Base-by-base conservation (phyloP, 2,329 filamentous ascomycete genomes). In the Aspergillus quadricinctus region DNA sequence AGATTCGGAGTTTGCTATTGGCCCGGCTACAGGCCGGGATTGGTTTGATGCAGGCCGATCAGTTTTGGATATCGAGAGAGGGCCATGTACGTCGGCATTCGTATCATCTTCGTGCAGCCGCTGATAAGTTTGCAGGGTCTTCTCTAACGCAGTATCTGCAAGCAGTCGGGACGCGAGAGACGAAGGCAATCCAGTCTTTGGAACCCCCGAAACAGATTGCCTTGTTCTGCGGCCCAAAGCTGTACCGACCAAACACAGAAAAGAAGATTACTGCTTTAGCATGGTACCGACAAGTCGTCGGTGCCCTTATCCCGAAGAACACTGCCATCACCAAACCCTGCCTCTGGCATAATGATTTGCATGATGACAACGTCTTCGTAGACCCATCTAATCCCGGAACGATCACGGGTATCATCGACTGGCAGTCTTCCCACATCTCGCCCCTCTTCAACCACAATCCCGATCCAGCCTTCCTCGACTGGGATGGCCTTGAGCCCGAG, bases 351-450 rank as follows among this genome's bases (percentile, higher is more conserved):
- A 60, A 67, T 56, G 64, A 70, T 61, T 55, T 70, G 23, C 64
- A 70, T 49, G 58, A 64, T 58, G 64, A 67, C 23, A 71, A 70
- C 55, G 57, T 72, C 52, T 73, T 72, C 28, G 62, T 72, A 29
- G 69, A 72, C 57, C 67, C 65, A 21, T 11, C 63, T 7, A 62
- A 70, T 43, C 61, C 64, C 1, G 61, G 53, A 53, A 61, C 55
- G 4, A 67, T 72, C 23, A 63, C 64, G 4, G 60, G 64, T 10
- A 69, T 72, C 6, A 69, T 72, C 27, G 66, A 71, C 58, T 72
- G 67, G 69, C 66, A 72, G 55, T 67, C 64, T 25, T 61, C 59
- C 21, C 66, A 70, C 41, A 55, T 70, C 49, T 64, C 65, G 1
- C 68, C 69, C 1, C 63, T 71, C 29, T 66, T 69, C 49, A 64